Evolutionary conservation across 108 stramenopile genomes (phyloP), one percentile per base, ranked within the genome.

Genomic region (Stephanodiscus triporus): DNA sequence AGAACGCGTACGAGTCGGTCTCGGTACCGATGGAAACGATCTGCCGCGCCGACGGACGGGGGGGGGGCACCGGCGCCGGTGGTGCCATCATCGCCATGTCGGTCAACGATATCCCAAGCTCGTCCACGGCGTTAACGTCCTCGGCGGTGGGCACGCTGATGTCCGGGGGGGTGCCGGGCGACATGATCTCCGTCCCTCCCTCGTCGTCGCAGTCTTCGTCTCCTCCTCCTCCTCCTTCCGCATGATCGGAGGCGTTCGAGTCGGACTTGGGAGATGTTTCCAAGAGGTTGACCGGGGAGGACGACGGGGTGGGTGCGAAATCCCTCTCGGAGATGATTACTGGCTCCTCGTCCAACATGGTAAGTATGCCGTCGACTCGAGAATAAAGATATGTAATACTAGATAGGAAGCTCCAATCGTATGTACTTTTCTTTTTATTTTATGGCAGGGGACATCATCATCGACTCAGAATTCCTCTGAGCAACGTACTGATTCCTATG

Each of bases 21-120:
- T 87, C 91, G 23, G 79, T 90, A 16, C 93, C 96, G 61, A 97
- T 87, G 37, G 91, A 92, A 10, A 97, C 89, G 66, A 97, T 95
- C 73, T 97, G 91, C 17, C 86, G 62, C 0, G 95, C 84, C 9
- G 70, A 67, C 36, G 80, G 78, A 9, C 47, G 34, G 14, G 53
- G 29, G 32, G 6, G 16, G 27, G 49, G 27, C 1, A 22, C 9
- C 1, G 60, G 16, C 2, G 59, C 7, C 10, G 59, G 14, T 4
- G 34, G 13, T 0, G 59, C 24, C 17, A 26, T 16, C 53, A 26
- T 26, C 53, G 56, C 56, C 56, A 57, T 32, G 56, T 57, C 29
- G 26, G 56, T 14, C 17, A 57, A 40, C 24, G 42, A 45, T 22
- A 68, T 49, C 22, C 55, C 67, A 26, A 70, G 42, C 42, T 70